A percentile compares a stretch with the other conserved stretches of the same genome.
phyloP scores from a whole-genome alignment of 2,329 filamentous ascomycete genomes.

The Herpotrichia juniperi region DNA sequence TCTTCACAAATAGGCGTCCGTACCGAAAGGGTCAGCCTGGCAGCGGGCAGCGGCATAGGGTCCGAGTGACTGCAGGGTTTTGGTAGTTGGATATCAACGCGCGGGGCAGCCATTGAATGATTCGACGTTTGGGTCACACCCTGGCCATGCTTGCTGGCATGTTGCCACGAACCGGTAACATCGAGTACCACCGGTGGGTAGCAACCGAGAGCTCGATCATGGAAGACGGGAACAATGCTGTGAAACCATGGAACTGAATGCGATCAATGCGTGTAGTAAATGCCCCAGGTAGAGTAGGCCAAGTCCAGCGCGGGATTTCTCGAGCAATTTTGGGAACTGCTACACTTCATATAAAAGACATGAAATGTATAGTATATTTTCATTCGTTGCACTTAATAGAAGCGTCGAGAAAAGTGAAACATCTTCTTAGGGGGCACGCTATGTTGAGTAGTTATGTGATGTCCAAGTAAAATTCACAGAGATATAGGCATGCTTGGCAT shows the following conservation, averaged over 20 bases:
- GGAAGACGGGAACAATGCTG: constrained; percentile 4
- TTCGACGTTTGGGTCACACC: neutral
- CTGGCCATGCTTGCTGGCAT: neutral
- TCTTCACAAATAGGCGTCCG: constrained; percentile 32
- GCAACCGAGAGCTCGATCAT: neutral
- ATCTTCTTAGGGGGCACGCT: neutral
- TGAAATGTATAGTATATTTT: too few species aligned
- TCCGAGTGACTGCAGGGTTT: constrained; percentile 30
- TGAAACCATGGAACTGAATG: constrained; percentile 6
- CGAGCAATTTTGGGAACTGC: neutral
- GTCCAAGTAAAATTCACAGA: neutral
- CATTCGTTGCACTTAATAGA: neutral
- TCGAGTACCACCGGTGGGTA: neutral
- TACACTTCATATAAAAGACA: too few species aligned
- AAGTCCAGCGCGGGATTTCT: neutral
- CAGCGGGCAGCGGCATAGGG: constrained; percentile 16
- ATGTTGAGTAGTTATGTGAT: neutral
- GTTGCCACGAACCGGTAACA: neutral
- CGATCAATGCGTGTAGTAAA: neutral
- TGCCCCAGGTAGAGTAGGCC: neutral
- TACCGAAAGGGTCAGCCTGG: constrained; percentile 13
- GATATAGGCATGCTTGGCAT: too few species aligned
- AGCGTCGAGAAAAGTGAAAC: constrained; percentile 9
- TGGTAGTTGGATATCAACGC: constrained; percentile 14
- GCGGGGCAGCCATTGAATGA: constrained; percentile 14